phyloP scores from a whole-genome alignment of 164 flowering plant species.

The Sextonia rubra region DNA sequence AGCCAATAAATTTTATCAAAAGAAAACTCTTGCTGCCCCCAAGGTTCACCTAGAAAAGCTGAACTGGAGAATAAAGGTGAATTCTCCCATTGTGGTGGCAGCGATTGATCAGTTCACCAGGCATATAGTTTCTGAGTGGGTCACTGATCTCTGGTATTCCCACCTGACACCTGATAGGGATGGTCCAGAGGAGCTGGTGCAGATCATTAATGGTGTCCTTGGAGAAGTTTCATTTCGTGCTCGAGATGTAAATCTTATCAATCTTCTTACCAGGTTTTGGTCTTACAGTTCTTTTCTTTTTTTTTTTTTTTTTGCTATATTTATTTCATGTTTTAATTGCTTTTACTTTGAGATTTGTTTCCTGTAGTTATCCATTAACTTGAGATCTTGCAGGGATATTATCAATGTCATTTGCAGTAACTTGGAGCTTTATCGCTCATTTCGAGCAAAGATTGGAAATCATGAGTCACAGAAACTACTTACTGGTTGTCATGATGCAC shows the following conservation, averaged over 20 bases:
- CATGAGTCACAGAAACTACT: constrained; percentile 33
- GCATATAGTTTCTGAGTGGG: constrained; percentile 89
- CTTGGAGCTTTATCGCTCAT: constrained; percentile 73
- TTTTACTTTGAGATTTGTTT: neutral
- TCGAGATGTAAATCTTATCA: constrained; percentile 79
- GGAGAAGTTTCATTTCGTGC: constrained; percentile 82
- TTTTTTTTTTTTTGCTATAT: neutral
- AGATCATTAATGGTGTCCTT: constrained; percentile 67
- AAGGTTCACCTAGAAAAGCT: constrained; percentile 33
- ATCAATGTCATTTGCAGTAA: constrained; percentile 58
- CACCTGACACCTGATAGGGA: constrained; percentile 85
- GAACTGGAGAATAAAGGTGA: constrained; percentile 83
- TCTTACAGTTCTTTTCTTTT: neutral
- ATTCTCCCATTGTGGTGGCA: constrained; percentile 82
- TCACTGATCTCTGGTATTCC: constrained; percentile 94
- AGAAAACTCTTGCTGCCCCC: constrained; percentile 35
- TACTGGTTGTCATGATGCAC: constrained; percentile 51
- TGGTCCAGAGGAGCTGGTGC: constrained; percentile 94
- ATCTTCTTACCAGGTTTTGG: constrained; percentile 80
- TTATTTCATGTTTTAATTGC: too few relatives aligned
- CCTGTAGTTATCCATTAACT: constrained; percentile 3
- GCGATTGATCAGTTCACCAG: constrained; percentile 84
- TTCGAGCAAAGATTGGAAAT: constrained; percentile 58
- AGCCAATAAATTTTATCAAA: constrained; percentile 21
- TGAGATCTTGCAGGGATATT: constrained; percentile 66